Evolutionary conservation across 495 filamentous ascomycete species (phyloP), one percentile per base, ranked within the genome.

Genomic region (Xylaria curta): DNA sequence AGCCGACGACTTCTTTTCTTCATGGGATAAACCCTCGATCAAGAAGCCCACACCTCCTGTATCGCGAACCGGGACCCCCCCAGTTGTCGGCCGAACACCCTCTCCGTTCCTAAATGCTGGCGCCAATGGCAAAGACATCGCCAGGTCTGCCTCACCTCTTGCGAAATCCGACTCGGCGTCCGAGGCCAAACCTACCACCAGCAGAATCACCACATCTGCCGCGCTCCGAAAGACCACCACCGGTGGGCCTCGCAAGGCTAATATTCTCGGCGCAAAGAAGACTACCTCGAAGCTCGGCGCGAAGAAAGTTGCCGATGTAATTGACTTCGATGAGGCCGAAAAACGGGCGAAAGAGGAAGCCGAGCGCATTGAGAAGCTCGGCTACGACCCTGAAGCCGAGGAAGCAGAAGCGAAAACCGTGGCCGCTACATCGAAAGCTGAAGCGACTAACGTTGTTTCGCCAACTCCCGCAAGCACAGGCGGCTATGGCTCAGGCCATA

Each of bases 301-400:
- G 21, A 97, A 97, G 89, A 98, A 97, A 85, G 85, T 96, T 56
- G 84, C 84, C 44, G 94, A 95, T 70, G 83, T 84, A 4, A 92
- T 99, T 70, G 96, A 99, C 83, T 99, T 99, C 74, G 97, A 99
- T 64, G 96, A 94, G 79, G 96, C 95, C 0, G 96, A 99, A 85
- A 92, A 92, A 76, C 97, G 97, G 82, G 96, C 96, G 42, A 97
- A 94, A 81, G 96, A 98, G 79, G 96, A 99, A 81, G 96, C 97
- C 1, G 96, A 98, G 81, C 90, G 96, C 72, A 95, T 97, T 76
- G 93, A 92, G 84, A 97, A 96, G 82, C 85, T 99, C n/a, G 96
- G 96, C n/a, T 99, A 99, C 77, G 94, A 98, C 74, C 93, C 94
- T 7, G 92, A 98, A 73, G 93, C 92, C 36, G 96, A 97, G 81